Conservation (phyloP, 2,329 filamentous ascomycete species). For the Cytospora mali region DNA sequence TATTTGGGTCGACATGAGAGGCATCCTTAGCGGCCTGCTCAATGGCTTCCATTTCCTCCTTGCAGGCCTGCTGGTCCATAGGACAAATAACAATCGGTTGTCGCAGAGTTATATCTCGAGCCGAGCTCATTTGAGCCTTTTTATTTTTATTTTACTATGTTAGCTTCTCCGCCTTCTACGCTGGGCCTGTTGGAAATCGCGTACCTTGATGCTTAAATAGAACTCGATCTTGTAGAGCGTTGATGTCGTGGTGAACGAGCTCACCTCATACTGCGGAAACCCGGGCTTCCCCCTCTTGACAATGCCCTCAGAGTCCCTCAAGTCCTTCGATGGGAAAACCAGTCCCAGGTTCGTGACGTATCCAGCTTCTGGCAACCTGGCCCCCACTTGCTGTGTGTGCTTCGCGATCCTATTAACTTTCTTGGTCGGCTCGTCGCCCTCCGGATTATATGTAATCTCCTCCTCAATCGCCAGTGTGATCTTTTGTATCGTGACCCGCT, state of each 20-base stretch:
- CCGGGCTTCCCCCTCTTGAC: constrained; percentile 81
- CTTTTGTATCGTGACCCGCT: constrained; percentile 88
- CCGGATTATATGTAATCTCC: constrained; percentile 97
- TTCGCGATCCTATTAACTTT: constrained; percentile 87
- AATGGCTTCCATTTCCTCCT: constrained; percentile 98
- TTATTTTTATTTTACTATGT: constrained; percentile 48
- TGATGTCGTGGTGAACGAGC: constrained; percentile 90
- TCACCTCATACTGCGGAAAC: constrained; percentile 87
- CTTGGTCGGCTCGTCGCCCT: constrained; percentile 90
- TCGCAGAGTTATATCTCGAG: constrained; percentile 83
- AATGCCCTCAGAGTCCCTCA: constrained; percentile 84
- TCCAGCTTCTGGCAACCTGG: constrained; percentile 85
- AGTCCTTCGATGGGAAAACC: constrained; percentile 86
- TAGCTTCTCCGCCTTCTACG: not conserved
- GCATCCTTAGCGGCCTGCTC: constrained; percentile 95
- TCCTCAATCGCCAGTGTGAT: constrained; percentile 95
- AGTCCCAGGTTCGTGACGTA: constrained; percentile 92
- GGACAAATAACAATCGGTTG: constrained; percentile 97
- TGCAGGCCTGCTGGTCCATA: constrained; percentile 91
- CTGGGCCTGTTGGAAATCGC: constrained; percentile 6
- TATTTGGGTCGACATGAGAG: constrained; percentile 82
- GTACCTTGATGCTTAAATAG: constrained; percentile 89
- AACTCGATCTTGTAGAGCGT: constrained; percentile 98
- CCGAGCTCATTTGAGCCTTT: constrained; percentile 84
- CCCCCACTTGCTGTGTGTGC: constrained; percentile 77